These are phyloP conservation scores for Zanthoxylum bungeanum DNA, from an alignment of 345 rosid genomes.

Conservation along the genomic window DNA sequence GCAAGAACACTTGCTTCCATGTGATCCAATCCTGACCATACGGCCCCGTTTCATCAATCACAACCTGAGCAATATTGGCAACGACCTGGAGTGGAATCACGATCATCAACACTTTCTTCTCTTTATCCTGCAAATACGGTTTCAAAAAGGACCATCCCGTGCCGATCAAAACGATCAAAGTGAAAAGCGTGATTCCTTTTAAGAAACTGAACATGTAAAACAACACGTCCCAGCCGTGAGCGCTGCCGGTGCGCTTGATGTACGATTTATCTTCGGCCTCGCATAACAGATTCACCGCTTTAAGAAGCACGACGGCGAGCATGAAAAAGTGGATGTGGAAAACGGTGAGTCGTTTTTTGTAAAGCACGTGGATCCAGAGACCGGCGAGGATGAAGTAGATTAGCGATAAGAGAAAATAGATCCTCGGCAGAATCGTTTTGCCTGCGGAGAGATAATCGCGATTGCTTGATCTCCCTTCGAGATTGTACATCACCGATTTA, in stretches of 20 bases:
- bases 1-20: slow-evolving; percentile 86
- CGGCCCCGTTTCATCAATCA: slow-evolving; percentile 81
- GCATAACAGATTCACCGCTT: slow-evolving; percentile 64
- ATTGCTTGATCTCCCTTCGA: slow-evolving; percentile 47
- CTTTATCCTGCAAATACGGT: slow-evolving; percentile 95
- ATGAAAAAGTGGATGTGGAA: slow-evolving; percentile 86
- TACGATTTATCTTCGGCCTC: slow-evolving; percentile 93
- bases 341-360: slow-evolving; percentile 71
- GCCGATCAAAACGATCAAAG: slow-evolving; percentile 87
- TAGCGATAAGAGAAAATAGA: slow-evolving; percentile 69
- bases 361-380: slow-evolving; percentile 68
- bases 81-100: slow-evolving; percentile 96
- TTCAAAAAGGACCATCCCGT: slow-evolving; percentile 98
- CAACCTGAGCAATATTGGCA: slow-evolving; percentile 89
- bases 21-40: slow-evolving; percentile 78
- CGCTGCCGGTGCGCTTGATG: slow-evolving; percentile 86
- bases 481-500: slow-evolving; percentile 80
- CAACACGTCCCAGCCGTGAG: slow-evolving; percentile 95
- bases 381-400: slow-evolving; percentile 62
- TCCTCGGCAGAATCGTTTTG: slow-evolving; percentile 69
- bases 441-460: slow-evolving; percentile 94
- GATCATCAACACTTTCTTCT: slow-evolving; percentile 90
- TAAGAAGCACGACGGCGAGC: slow-evolving; percentile 75
- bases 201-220: slow-evolving; percentile 92
- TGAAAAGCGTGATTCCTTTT: slow-evolving; percentile 84